Percentiles rank a stretch among this genome's conserved stretches.
These are phyloP conservation scores for sorghum (Sorghum bicolor) DNA, from an alignment of 176 grass and related monocot genomes.

Conservation along the genomic window Sorghum_bicolor_NCBIv3 NC_012871.2:8903001-8903500, in stretches of 20 bases:
- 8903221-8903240: background rate
- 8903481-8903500: background rate
- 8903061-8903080: background rate
- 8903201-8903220: background rate
- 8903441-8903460: background rate
- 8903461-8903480: background rate
- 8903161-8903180: background rate
- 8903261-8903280: slow-evolving; percentile 16
- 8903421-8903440: background rate
- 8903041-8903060: background rate
- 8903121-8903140: background rate
- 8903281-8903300: slow-evolving; percentile 68
- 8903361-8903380: slow-evolving; percentile 49
- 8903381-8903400: slow-evolving; percentile 5
- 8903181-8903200: slow-evolving; percentile 2
- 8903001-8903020: background rate
- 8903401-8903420: background rate
- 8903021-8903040: no score
- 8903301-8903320: slow-evolving; percentile 94
- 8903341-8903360: slow-evolving; percentile 76
- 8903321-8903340: slow-evolving; percentile 91
- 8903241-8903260: background rate
- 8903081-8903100: background rate
- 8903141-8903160: background rate
- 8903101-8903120: background rate